Conservation (phyloP, 139 green algal species). For the Chlamydomonas sp. region DNA sequence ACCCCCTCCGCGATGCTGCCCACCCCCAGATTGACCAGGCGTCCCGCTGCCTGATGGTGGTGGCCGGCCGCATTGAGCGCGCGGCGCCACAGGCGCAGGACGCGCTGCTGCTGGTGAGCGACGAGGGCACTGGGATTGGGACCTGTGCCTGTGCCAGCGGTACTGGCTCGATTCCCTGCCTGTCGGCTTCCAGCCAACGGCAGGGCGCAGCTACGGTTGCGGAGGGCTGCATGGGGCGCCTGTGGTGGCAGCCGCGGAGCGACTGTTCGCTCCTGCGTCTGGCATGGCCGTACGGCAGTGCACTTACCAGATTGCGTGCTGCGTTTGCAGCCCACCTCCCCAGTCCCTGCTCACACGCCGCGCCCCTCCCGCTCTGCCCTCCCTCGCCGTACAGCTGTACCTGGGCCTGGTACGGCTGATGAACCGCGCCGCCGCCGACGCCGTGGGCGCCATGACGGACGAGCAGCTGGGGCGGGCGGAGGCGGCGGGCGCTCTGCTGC, state of each 20-base stretch:
- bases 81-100: conserved; percentile 22
- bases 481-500: neutral
- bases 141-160: too few relatives aligned
- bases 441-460: conserved; percentile 4
- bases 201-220: too few relatives aligned
- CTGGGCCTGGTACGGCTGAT: conserved; percentile 33
- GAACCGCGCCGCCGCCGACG: conserved; percentile 18
- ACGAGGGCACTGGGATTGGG: neutral
- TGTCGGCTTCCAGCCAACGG: too few relatives aligned
- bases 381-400: neutral
- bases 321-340: neutral
- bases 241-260: too few relatives aligned
- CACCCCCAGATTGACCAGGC: conserved; percentile 31
- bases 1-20: neutral
- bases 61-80: conserved; percentile 14
- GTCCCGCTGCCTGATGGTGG: conserved; percentile 17
- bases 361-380: neutral
- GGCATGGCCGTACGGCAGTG: too few relatives aligned
- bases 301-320: too few relatives aligned
- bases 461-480: neutral
- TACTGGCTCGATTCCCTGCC: too few relatives aligned
- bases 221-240: too few relatives aligned
- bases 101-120: conserved; percentile 29
- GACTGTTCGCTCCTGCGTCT: too few relatives aligned
- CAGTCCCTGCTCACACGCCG: neutral